Conservation (phyloP, 345 rosid species). For the Dipteronia sinensis region DNA sequence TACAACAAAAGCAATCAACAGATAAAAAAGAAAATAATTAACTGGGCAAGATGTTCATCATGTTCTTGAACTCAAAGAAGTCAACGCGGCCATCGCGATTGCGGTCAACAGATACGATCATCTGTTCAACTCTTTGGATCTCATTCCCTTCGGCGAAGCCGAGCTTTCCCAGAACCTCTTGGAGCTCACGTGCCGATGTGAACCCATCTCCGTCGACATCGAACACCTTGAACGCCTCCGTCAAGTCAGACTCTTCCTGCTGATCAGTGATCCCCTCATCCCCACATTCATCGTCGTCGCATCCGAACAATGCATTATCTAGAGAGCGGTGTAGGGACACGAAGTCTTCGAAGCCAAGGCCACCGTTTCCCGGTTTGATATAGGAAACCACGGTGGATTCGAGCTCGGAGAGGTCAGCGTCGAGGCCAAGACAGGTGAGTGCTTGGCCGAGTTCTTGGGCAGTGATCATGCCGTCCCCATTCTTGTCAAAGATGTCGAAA, state of each 20-base stretch:
- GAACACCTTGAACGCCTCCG: slow-evolving; percentile 93
- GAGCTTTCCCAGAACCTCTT: slow-evolving; percentile 65
- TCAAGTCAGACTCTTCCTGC: slow-evolving; percentile 70
- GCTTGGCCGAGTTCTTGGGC: slow-evolving; percentile 67
- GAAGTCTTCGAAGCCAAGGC: slow-evolving; percentile 70
- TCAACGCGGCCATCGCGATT: slow-evolving; percentile 86
- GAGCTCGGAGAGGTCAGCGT: slow-evolving; percentile 59
- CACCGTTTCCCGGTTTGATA: slow-evolving; percentile 53
- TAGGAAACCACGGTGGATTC: slow-evolving; percentile 53
- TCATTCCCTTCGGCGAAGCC: slow-evolving; percentile 76
- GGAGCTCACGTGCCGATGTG: slow-evolving; percentile 80
- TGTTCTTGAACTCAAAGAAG: slow-evolving; percentile 85
- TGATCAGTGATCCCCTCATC: background rate
- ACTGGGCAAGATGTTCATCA: slow-evolving; percentile 60
- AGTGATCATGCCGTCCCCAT: slow-evolving; percentile 75
- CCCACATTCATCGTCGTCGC: background rate
- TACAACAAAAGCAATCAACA: background rate
- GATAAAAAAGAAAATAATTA: background rate
- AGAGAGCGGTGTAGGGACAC: slow-evolving; percentile 60
- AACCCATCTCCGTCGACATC: slow-evolving; percentile 91
- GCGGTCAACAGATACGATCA: slow-evolving; percentile 82
- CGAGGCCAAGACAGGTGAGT: slow-evolving; percentile 62
- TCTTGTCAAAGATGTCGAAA: slow-evolving; percentile 80
- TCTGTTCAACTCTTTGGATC: slow-evolving; percentile 67
- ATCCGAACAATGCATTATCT: slow-evolving; percentile 47